A percentile compares a stretch with the other conserved stretches of the same genome.
These are phyloP conservation scores for Cladobotryum mycophilum DNA, from an alignment of 2,329 filamentous ascomycete species.

Conservation along the genomic window DNA sequence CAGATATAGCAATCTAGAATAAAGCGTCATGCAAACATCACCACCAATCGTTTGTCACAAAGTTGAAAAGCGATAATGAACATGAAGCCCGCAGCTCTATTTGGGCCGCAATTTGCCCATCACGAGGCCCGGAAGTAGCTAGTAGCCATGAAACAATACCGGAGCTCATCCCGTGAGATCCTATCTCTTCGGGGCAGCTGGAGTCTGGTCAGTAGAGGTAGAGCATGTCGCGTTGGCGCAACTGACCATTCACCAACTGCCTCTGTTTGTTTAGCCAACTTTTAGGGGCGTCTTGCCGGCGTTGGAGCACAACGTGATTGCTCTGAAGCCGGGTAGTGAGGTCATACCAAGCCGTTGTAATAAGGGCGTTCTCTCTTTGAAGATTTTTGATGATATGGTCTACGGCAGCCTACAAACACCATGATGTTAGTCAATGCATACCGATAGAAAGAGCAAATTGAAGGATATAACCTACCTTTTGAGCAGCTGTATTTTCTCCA, in stretches of 20 bases:
- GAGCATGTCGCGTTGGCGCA: slow-evolving; percentile 36
- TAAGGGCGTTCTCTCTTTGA: slow-evolving; percentile 70
- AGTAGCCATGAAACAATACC: slow-evolving; percentile 1
- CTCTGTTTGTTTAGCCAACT: slow-evolving; percentile 84
- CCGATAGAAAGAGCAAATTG: background rate
- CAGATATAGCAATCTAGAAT: background rate
- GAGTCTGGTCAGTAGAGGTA: slow-evolving; percentile 37
- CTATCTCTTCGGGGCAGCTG: slow-evolving; percentile 43
- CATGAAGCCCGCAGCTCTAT: too few relatives aligned
- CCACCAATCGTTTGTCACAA: background rate
- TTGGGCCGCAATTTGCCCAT: too few relatives aligned
- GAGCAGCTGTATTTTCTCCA: slow-evolving; percentile 41
- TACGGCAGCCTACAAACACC: slow-evolving; percentile 36
- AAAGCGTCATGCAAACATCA: background rate
- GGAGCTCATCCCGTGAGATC: slow-evolving; percentile 28
- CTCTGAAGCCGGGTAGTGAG: slow-evolving; percentile 72
- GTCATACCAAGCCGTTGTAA: slow-evolving; percentile 82
- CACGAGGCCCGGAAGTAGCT: background rate
- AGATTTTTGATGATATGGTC: slow-evolving; percentile 60
- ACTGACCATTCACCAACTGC: slow-evolving; percentile 58
- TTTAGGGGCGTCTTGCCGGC: slow-evolving; percentile 66
- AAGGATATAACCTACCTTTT: slow-evolving; percentile 42
- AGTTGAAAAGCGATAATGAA: background rate
- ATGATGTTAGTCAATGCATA: background rate
- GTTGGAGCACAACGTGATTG: slow-evolving; percentile 72